Conservation (phyloP, 768 basidiomycete species). For the Tubosaeta brunneosetosa region DNA sequence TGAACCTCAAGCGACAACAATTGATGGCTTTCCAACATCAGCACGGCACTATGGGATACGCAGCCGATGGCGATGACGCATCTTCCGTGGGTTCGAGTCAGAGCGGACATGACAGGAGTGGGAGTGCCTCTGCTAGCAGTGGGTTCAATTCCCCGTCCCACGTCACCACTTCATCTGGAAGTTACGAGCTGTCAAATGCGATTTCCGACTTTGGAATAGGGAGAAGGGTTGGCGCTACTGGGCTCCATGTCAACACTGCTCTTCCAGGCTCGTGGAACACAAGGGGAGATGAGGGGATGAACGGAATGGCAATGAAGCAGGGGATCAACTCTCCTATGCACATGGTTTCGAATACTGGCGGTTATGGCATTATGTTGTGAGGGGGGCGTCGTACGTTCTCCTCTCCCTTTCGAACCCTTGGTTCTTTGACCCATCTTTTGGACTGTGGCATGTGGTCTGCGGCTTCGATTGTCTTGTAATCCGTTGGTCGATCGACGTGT, state of each 20-base stretch:
- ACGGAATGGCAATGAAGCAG: constrained; percentile 33
- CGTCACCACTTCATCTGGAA: constrained; percentile 24
- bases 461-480: constrained; percentile 7
- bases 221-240: constrained; percentile 23
- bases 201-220: constrained; percentile 22
- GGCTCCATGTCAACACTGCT: constrained; percentile 24
- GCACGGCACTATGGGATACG: constrained; percentile 18
- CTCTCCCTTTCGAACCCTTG: constrained; percentile 4
- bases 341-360: constrained; percentile 34
- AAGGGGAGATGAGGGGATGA: constrained; percentile 29
- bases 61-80: constrained; percentile 36
- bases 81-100: constrained; percentile 37
- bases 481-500: constrained; percentile 12
- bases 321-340: constrained; percentile 35
- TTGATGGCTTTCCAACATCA: constrained; percentile 32
- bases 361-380: constrained; percentile 39
- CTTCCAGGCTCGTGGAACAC: constrained; percentile 23
- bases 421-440: constrained; percentile 10
- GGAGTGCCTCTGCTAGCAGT: constrained; percentile 34
- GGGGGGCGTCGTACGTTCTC: constrained; percentile 5
- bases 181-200: constrained; percentile 35
- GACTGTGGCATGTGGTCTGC: constrained; percentile 13
- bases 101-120: constrained; percentile 32
- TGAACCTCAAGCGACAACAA: constrained; percentile 26
- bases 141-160: constrained; percentile 30